A percentile compares a stretch with the other conserved stretches of the same genome.
These are phyloP conservation scores for Linanthus parryae DNA, from an alignment of 148 eudicot species.

Conservation along the genomic window DNA sequence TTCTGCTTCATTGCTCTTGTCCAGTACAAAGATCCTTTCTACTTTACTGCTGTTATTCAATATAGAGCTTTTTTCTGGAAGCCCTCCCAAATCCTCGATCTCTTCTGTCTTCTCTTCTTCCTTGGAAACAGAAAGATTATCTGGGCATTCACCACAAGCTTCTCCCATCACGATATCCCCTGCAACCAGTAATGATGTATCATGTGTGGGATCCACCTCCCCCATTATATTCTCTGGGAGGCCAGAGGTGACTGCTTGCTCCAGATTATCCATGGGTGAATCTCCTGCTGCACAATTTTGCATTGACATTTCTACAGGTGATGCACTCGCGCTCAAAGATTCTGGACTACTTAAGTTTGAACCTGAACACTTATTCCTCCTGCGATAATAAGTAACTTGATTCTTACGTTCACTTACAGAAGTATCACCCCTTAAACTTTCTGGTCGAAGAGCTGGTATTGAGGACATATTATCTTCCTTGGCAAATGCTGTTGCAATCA, in stretches of 20 bases:
- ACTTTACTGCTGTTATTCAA: neutral
- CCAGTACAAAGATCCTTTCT: neutral
- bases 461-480: too few relatives aligned
- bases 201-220: neutral
- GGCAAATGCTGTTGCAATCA: too few relatives aligned
- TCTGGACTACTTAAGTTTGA: neutral
- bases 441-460: too few relatives aligned
- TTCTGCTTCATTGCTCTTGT: neutral
- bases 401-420: too few relatives aligned
- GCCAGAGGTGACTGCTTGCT: conserved; percentile 4
- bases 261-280: neutral
- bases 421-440: too few relatives aligned
- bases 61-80: conserved; percentile 9
- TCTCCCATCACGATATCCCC: neutral
- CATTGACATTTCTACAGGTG: neutral
- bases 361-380: too few relatives aligned
- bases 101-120: neutral
- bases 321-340: neutral
- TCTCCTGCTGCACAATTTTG: conserved; percentile 3
- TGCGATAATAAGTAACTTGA: too few relatives aligned
- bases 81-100: neutral
- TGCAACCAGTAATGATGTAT: conserved; percentile 7
- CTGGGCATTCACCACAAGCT: neutral
- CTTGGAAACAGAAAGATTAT: conserved; percentile 2
- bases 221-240: neutral